Base-by-base conservation (phyloP, 805 yeast species). In the Blastobotrys peoriensis region DNA sequence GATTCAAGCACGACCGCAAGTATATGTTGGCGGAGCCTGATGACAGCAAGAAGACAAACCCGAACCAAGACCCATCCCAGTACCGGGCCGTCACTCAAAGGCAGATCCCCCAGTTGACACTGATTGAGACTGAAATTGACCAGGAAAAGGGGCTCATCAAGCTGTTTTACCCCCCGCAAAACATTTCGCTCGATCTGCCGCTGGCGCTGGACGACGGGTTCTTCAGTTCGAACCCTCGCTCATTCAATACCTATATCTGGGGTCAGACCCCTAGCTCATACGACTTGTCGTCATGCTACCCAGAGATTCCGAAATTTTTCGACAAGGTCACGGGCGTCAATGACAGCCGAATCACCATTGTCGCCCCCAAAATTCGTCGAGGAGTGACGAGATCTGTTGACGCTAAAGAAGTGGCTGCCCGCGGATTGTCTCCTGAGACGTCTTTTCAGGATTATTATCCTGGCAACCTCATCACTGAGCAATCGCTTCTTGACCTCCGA, bases 401-500 rank as follows among this genome's bases (percentile, higher is more conserved):
- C 20, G 17, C 47, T 3, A 46, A 36, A 3, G 44, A 39, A 8
- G 44, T 39, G 8, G 45, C 43, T n/a, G 30, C 30, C 13, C 30
- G 13, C 13, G 46, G 44, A 10, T 53, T 55, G 6, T 30, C 13
- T 1, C 44, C 51, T 6, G 28, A 38, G 16, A 36, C 57, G 13
- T 46, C 52, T 3, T 62, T 59, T 50, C 67, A 62, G 43, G 67
- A 62, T 43, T 41, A 54, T 16, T 61, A 39, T 33, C 67, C 67
- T 1, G 63, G 58, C 6, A 51, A 60, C 20, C 47, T 62, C 13
- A 51, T 57, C 40, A 47, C 58, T 9, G 52, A 60, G 3, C 50
- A 55, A 13, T 57, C 64, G 2, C 45, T 53, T 4, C 55, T 41
- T 1, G 61, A 59, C 19, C 50, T 62, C 8, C 46, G 41, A 19